Conservation (phyloP, 129 eudicot species). For the Saposhnikovia divaricata region DNA sequence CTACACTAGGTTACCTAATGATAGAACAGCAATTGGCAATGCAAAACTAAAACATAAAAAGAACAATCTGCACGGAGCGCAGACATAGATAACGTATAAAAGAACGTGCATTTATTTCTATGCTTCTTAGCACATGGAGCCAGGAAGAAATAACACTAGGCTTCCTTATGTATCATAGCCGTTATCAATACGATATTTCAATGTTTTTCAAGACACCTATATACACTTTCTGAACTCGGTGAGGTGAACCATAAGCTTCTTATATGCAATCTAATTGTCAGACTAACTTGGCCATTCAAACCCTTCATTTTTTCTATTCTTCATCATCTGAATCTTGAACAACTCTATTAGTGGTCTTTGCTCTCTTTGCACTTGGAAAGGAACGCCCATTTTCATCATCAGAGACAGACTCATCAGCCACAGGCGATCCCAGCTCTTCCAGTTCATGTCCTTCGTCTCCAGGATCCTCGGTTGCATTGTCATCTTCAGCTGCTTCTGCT, state of each 20-base stretch:
- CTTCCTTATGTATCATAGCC: not conserved
- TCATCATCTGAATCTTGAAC: slow-evolving; percentile 63
- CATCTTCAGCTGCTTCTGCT: slow-evolving; percentile 18
- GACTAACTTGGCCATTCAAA: not conserved
- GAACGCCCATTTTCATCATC: slow-evolving; percentile 36
- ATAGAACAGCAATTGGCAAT: not conserved
- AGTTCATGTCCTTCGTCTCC: slow-evolving; percentile 23
- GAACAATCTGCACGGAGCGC: not conserved
- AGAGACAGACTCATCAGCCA: slow-evolving; percentile 41
- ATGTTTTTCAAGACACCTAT: not conserved
- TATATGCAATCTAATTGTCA: not conserved
- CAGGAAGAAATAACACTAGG: not conserved
- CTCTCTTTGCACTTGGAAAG: slow-evolving; percentile 38
- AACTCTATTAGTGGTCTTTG: slow-evolving; percentile 22
- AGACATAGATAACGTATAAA: not conserved
- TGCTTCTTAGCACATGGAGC: not conserved
- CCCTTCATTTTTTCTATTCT: not conserved
- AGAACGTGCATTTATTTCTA: not conserved
- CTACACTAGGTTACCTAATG: not conserved
- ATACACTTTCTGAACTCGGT: not conserved
- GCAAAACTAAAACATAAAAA: not conserved
- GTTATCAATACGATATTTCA: not conserved
- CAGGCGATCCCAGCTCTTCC: slow-evolving; percentile 21
- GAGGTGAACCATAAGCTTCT: not conserved
- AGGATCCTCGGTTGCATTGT: slow-evolving; percentile 28